Conservation (phyloP, 768 basidiomycete genomes). For the Mycena albidolilacea region DNA sequence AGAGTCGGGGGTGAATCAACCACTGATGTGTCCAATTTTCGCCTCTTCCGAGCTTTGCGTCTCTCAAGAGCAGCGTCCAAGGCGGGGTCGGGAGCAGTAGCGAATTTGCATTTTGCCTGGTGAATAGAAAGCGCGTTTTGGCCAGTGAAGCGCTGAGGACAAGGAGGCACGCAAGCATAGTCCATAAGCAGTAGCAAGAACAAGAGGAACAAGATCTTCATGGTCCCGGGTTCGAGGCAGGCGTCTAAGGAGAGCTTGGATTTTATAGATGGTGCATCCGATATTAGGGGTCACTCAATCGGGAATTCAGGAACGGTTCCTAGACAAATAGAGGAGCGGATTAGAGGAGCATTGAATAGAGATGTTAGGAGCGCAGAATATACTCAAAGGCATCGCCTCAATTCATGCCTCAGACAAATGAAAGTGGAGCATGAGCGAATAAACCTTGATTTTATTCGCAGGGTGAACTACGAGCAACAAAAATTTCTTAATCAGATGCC, state of each 20-base stretch:
- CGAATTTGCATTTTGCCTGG: background rate
- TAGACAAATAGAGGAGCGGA: too few species aligned
- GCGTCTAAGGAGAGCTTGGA: too few species aligned
- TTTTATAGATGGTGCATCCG: too few species aligned
- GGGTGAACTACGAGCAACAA: background rate
- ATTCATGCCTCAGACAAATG: background rate
- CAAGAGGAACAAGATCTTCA: background rate
- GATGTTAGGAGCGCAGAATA: too few species aligned
- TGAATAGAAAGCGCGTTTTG: background rate
- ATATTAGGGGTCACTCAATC: background rate
- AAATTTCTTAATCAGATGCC: background rate
- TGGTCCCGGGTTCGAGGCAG: background rate
- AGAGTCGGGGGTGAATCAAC: too few species aligned
- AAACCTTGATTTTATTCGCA: too few species aligned
- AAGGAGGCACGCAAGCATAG: background rate
- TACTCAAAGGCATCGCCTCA: too few species aligned
- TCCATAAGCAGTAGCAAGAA: background rate
- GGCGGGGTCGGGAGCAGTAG: background rate
- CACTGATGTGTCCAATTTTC: background rate
- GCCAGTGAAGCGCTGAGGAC: background rate
- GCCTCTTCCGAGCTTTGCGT: too few species aligned
- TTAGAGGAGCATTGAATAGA: too few species aligned
- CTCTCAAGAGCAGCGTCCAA: background rate
- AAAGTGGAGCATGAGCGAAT: background rate
- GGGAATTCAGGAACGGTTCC: background rate